Base-by-base conservation (phyloP, 2,329 filamentous ascomycete genomes). In the Berkeleyomyces rouxiae region DNA sequence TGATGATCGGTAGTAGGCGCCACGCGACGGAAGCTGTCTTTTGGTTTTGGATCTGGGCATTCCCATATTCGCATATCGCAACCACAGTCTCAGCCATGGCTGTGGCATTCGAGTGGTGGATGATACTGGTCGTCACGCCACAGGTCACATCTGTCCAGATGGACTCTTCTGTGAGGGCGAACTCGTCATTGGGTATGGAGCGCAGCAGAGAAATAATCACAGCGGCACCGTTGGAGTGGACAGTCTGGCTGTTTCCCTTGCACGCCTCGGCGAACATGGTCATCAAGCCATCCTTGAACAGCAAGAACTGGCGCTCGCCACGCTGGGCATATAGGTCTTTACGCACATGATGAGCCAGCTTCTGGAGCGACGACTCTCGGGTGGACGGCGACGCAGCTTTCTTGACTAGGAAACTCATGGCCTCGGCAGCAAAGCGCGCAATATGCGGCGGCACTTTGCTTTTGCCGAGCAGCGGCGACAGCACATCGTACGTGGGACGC, bases 271-370 rank as follows among this genome's bases (percentile, higher is more conserved):
- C 85, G 69, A 96, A 89, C 78, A 97, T 85, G 16, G 84, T 88
- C 89, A 96, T 96, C 55, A 96, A 73, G 62, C 92, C 93, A 70
- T 95, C 85, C 66, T 87, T 86, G 71, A 96, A 96, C 11, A 90
- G 78, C 10, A 78, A 76, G 65, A 82, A 82, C 65, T 85, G 80
- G 47, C 79, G 79, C 10, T 79, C 77, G n/a, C 77, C 78, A 40
- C 73, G 74, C 61, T 77, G 73, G 43, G 74, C 76, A 59, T 78
- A 67, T 59, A 95, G 76, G 69, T 95, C 89, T 9, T 82, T 74
- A 59, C 88, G 81, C 0, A 87, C 83, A 72, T 90, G 86, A 10
- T 79, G 76, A 1, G 95, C 75, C n/a, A 96, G 84, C 10, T 79
- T 74, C 10, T 81, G 77, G 43, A 99, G 77, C 0, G 90, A 83